These are phyloP conservation scores for Lichtheimia corymbifera DNA, from an alignment of 371 early-diverging fungal species.

Conservation along the genomic window DNA sequence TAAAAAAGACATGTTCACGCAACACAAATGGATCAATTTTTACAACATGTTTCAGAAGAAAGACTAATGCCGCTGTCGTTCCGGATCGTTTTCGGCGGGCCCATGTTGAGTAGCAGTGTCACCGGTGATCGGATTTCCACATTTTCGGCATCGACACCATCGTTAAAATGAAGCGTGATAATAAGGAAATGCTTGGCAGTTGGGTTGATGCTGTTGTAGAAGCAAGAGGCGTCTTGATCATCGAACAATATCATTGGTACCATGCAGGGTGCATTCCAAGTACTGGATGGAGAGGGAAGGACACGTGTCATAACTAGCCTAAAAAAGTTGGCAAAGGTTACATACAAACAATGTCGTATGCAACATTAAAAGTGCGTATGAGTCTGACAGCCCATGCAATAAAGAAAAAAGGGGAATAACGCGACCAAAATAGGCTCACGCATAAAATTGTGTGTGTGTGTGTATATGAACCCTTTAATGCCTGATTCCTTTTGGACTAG, in stretches of 20 bases:
- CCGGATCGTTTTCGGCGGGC: too few relatives aligned
- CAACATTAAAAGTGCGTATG: too few relatives aligned
- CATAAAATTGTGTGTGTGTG: too few relatives aligned
- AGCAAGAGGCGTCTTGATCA: not conserved
- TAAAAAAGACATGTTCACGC: too few relatives aligned
- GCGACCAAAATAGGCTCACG: too few relatives aligned
- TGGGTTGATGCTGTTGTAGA: not conserved
- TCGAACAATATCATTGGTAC: not conserved
- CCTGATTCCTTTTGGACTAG: not conserved
- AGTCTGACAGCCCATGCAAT: too few relatives aligned
- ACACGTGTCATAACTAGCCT: not conserved
- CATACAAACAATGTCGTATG: too few relatives aligned
- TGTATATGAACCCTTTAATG: too few relatives aligned
- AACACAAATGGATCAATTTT: too few relatives aligned
- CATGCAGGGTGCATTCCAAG: not conserved
- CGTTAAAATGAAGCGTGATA: not conserved
- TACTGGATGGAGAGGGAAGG: not conserved
- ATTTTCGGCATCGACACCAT: not conserved
- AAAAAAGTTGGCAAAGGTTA: too few relatives aligned
- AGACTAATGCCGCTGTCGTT: not conserved
- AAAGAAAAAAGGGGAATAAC: too few relatives aligned
- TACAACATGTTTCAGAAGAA: not conserved
- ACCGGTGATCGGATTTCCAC: slow-evolving; percentile 2
- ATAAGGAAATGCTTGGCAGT: not conserved
- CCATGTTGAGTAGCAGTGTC: not conserved